Base-by-base conservation (phyloP, 169 alveolate genomes). In the Hepatocystis sp. region DNA sequence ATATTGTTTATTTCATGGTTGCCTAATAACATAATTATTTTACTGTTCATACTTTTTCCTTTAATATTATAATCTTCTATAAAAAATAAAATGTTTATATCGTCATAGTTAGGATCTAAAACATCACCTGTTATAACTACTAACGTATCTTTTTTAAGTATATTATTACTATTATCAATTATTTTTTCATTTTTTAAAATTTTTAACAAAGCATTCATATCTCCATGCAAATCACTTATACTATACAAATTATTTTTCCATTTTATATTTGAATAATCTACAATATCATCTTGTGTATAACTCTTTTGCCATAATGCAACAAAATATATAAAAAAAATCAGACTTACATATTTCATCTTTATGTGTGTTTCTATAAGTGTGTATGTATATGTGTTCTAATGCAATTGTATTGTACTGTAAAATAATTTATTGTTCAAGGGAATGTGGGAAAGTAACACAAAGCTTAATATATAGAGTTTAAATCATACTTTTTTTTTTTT, bases 61-160 rank as follows among this genome's bases (percentile, higher is more conserved):
- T 46, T 71, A 42, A 42, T 64, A 63, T 71, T 71, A 25, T 56
- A 71, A 8, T 40, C 21, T 36, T 71, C 44, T 51, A 71, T 71
- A 71, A 71, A 71, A 44, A 44, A 71, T 71, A 71, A 25, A 56
- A 71, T 71, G 44, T 71, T 34, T 56, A 71, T 71, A 51, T 71
- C 86, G 58, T 71, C 86, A 58, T 71, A 56, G 30, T 19, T 8
- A 19, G 86, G 86, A 39, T 71, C 86, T 36, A 71, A 71, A 13
- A 71, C 65, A 34, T 71, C 86, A 13, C 86, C 86, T 49, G 86
- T 71, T 58, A 71, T 71, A 21, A 71, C 64, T 17, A 60, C 47
- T 21, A 71, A 39, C n/a, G 44, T 53, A 71, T 71, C 58, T 11
- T 56, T 44, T 58, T 51, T 32, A 17, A 71, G 23, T 34, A 60